Evolutionary conservation across 2,329 filamentous ascomycete species (phyloP).

Genomic region (Didymella pinodella): DNA sequence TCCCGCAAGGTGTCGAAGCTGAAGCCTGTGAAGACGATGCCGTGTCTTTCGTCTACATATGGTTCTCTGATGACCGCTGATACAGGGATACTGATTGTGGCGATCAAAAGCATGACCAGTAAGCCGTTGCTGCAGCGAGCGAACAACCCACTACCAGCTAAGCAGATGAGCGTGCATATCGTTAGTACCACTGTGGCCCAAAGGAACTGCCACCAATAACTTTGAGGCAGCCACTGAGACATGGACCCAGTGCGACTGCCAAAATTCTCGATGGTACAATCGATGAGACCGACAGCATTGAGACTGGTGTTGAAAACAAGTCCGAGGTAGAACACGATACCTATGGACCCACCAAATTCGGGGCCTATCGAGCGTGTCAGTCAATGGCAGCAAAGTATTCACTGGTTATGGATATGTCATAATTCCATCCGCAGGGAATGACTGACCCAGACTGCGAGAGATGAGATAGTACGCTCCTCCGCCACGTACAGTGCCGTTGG

Average conservation of each 20-base stretch:
- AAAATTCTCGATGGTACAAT: constrained; percentile 81
- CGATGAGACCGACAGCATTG: constrained; percentile 85
- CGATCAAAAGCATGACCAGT: constrained; percentile 72
- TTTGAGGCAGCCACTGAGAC: constrained; percentile 69
- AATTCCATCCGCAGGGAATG: not conserved
- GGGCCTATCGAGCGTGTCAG: constrained; percentile 61
- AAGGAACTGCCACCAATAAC: constrained; percentile 79
- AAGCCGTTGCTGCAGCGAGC: constrained; percentile 80
- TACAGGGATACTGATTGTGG: constrained; percentile 82
- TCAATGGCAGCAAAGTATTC: too few species aligned
- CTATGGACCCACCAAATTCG: constrained; percentile 89
- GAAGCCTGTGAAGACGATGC: constrained; percentile 80
- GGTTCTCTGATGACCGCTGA: constrained; percentile 75
- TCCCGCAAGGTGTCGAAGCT: constrained; percentile 72
- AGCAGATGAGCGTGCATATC: constrained; percentile 75
- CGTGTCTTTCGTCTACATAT: constrained; percentile 68
- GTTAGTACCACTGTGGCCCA: constrained; percentile 76
- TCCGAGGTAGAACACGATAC: constrained; percentile 89
- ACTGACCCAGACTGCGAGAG: constrained; percentile 70
- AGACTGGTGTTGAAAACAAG: constrained; percentile 81
- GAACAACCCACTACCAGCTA: constrained; percentile 82
- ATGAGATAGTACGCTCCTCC: constrained; percentile 91
- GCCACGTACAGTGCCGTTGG: constrained; percentile 86
- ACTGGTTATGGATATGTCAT: not conserved
- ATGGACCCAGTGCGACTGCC: constrained; percentile 65